Base-by-base conservation (phyloP, 2,329 filamentous ascomycete genomes). In the Teratosphaeria pseudoeucalypti region DNA sequence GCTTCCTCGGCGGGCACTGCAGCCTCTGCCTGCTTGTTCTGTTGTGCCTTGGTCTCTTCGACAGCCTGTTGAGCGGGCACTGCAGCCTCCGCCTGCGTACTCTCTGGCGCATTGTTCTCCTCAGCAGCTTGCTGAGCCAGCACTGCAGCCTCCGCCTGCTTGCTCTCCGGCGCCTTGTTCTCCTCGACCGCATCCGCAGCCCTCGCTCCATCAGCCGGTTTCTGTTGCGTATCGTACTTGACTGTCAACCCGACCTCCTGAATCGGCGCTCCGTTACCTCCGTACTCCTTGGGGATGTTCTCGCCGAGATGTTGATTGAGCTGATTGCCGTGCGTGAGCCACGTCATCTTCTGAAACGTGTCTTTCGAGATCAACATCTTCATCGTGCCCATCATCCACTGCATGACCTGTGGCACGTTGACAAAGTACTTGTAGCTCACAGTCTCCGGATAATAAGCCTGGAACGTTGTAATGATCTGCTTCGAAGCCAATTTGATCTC, bases 401-500 rank as follows among this genome's bases (percentile, higher is more conserved):
- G 89, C 92, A 96, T 96, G 68, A 96, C 80, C 59, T 86, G 76
- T 0, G 92, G 92, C 6, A 96, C 90, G 69, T 96, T 96, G 76
- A 96, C 88, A 72, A 96, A 96, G 81, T 92, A 96, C 79, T 96
- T 96, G 77, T 92, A 84, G 67, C 84, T 85, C 55, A 96, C 81
- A 10, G 95, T 84, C 78, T 96, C 92, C 0, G 92, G 92, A 76
- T 96, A 96, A 65, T 89, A 88, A 66, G 83, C 85, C 57, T 86
- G 83, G 72, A 96, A 90, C 57, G 88, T 81, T 62, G 88, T 82
- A 72, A 96, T 95, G 54, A 89, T 92, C 76, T 92, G 85, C 69
- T 85, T 86, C 64, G 85, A 88, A 16, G 89, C 88, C 3, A 85
- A 81, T 74, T 89, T 91, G 74, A 94, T 85, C 60, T 82, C 79